Evolutionary conservation across 345 rosid species (phyloP), one percentile per base, ranked within the genome.

Genomic region (Moricandia arvensis): DNA sequence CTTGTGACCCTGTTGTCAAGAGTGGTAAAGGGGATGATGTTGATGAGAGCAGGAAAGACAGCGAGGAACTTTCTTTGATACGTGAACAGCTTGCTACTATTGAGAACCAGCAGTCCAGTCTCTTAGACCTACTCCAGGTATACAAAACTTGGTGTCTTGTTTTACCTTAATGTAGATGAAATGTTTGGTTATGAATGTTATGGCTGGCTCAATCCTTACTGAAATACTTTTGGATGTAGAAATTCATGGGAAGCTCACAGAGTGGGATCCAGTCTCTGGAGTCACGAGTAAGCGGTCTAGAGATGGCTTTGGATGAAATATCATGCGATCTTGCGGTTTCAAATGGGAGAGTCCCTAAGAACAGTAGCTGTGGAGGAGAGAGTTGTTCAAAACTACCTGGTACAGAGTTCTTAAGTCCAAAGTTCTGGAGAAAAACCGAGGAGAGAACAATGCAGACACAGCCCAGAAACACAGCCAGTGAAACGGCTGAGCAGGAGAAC

Each of bases 251-350:
- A 77, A 88, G 89, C 55, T 92, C 97, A 60, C 93, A 90, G 81
- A 87, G 73, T 68, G 99, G 99, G 60, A 84, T 95, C 24, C 86
- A 79, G 66, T 92, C 93, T 73, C 79, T 95, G 59, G 97, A 92
- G 88, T 83, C 93, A 27, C 93, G 99, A 6, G 96, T 95, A 11
- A 84, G 83, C 49, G 96, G 97, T 62, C 73, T 95, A 81, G 99
- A 95, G 88, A 89, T 88, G 93, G 93, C 93, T 66, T 81, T 95
- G 73, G 96, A 88, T 80, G 97, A 92, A 77, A 88, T 95, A 67
- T 95, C 97, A 59, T 73, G 83, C 26, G 97, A 89, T 83, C 71
- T 92, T 45, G 97, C 91, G 17, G 87, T 87, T 63, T 85, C 93
- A 37, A 86, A 77, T 27, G 93, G 97, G 70, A 90, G 92, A 81